Evolutionary conservation across 1,284 basidiomycete species (phyloP).

Genomic region (Ganoderma lucidum): DNA sequence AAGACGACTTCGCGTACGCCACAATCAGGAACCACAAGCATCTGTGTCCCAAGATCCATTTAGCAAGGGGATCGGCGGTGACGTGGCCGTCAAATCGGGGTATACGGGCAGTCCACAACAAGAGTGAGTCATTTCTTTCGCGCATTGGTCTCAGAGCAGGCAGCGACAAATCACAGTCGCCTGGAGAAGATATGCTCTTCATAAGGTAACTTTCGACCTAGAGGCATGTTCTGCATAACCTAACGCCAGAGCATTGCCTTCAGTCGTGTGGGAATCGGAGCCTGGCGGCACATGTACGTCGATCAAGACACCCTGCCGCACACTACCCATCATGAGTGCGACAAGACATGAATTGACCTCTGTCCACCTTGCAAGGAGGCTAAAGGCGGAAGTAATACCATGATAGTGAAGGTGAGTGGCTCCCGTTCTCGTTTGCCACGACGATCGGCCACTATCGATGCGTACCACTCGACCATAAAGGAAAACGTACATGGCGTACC

Average conservation of each 20-base stretch:
- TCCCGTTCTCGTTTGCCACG: background rate
- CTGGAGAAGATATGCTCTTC: background rate
- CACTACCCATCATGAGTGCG: background rate
- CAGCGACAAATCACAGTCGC: background rate
- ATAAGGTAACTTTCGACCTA: background rate
- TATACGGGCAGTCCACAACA: background rate
- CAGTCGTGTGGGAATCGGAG: background rate
- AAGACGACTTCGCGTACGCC: background rate
- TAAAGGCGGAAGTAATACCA: background rate
- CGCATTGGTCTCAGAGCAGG: background rate
- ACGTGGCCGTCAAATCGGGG: background rate
- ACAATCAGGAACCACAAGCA: background rate
- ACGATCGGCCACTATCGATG: conserved; percentile 1
- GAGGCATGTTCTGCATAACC: background rate
- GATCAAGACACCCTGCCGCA: background rate
- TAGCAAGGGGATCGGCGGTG: background rate
- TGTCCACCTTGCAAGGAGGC: background rate
- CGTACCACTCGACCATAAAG: conserved; percentile 1
- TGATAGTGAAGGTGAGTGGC: background rate
- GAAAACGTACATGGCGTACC: background rate
- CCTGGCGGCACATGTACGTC: background rate
- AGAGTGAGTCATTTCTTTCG: background rate
- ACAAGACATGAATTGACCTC: background rate
- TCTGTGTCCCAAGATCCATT: background rate
- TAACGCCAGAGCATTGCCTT: background rate